Conservation (phyloP, 257 asterid genomes). For the Capsicum chinense region DNA sequence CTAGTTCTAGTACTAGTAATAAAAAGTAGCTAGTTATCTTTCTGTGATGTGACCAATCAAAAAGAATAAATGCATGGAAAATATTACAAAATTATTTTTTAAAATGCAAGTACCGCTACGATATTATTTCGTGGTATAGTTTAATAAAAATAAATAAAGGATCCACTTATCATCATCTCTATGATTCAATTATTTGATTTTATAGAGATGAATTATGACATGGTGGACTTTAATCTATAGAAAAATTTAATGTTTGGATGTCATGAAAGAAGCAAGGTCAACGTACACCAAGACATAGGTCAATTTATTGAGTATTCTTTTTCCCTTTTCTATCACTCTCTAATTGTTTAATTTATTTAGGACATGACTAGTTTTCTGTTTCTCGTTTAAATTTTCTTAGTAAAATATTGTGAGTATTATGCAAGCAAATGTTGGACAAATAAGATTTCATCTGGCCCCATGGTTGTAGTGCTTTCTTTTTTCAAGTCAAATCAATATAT, state of each 20-base stretch:
- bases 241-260: background rate
- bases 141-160: background rate
- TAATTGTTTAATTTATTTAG: background rate
- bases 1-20: background rate
- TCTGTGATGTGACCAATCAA: background rate
- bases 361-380: background rate
- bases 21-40: background rate
- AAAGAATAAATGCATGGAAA: background rate
- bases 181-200: background rate
- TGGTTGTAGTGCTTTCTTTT: background rate
- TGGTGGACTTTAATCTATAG: background rate
- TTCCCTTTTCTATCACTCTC: background rate
- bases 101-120: fast-evolving
- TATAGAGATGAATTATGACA: background rate
- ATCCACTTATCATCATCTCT: background rate
- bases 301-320: background rate
- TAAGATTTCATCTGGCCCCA: slow-evolving; percentile 1
- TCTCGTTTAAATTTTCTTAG: background rate
- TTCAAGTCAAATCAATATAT: background rate
- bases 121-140: background rate
- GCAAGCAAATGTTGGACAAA: background rate
- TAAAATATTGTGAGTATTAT: background rate
- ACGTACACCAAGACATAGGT: background rate
- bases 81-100: background rate
- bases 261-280: background rate